These are phyloP conservation scores for Ilyonectria sp. DNA, from an alignment of 2,329 filamentous ascomycete genomes.

Conservation along the genomic window DNA sequence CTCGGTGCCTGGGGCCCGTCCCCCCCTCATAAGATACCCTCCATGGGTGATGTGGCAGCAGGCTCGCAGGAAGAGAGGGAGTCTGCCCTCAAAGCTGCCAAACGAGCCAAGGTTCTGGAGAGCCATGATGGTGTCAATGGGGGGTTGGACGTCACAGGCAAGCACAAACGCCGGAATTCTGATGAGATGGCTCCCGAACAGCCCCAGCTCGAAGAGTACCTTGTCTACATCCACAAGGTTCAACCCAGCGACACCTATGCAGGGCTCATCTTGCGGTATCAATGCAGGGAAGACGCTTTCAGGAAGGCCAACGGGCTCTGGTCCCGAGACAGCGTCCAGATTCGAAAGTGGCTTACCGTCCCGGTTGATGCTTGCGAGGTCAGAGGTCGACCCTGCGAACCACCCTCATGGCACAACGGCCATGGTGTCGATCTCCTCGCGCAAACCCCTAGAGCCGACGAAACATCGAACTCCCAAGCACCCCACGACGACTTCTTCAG, in stretches of 20 bases:
- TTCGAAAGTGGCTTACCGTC: constrained; percentile 83
- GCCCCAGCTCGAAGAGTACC: constrained; percentile 78
- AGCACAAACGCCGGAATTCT: constrained; percentile 77
- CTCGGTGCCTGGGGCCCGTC: constrained; percentile 64
- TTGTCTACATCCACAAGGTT: constrained; percentile 94
- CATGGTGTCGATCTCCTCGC: constrained; percentile 67
- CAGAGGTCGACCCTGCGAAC: constrained; percentile 79
- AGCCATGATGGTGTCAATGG: constrained; percentile 73
- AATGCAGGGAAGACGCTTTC: constrained; percentile 86
- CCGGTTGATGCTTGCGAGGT: constrained; percentile 92
- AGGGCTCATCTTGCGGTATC: constrained; percentile 90
- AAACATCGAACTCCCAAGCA: constrained; percentile 41
- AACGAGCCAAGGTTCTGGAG: constrained; percentile 72
- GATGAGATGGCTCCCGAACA: constrained; percentile 70
- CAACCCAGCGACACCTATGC: constrained; percentile 88
- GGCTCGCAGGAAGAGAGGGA: constrained; percentile 70
- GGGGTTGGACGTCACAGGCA: constrained; percentile 68
- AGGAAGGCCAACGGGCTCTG: constrained; percentile 93
- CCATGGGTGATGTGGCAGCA: constrained; percentile 65
- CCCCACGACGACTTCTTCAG: constrained; percentile 61
- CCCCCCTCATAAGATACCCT: constrained; percentile 58
- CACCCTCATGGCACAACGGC: constrained; percentile 60
- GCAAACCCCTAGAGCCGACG: constrained; percentile 59
- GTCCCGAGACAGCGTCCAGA: constrained; percentile 93
- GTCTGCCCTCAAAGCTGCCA: constrained; percentile 68